phyloP scores from a whole-genome alignment of 441 rosid genomes.

The Erysimum cheiri region DNA sequence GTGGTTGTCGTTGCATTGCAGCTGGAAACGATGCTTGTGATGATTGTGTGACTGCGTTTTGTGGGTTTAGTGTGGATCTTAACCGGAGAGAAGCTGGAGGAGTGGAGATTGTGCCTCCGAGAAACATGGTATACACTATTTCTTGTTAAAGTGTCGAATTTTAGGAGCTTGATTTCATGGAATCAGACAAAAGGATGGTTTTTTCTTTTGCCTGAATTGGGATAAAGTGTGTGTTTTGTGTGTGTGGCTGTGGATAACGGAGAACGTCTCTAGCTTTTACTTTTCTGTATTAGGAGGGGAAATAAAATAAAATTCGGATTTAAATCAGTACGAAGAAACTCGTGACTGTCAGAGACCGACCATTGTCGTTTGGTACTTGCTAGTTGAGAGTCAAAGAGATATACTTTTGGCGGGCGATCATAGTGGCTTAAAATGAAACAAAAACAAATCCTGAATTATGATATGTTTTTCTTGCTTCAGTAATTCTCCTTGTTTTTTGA shows the following conservation, averaged over 20 bases:
- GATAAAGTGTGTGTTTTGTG: conserved; percentile 30
- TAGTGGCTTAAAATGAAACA: not conserved
- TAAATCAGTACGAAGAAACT: conserved; percentile 30
- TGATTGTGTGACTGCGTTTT: conserved; percentile 34
- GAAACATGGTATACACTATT: conserved; percentile 49
- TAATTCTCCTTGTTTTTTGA: not conserved
- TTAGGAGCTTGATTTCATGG: conserved; percentile 10
- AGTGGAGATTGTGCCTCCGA: conserved; percentile 58
- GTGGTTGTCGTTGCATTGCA: conserved; percentile 33
- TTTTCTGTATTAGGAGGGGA: conserved; percentile 11
- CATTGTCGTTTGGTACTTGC: conserved; percentile 24
- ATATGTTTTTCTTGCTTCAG: not conserved
- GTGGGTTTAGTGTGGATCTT: conserved; percentile 25
- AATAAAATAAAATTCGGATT: conserved; percentile 9
- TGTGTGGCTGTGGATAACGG: conserved; percentile 44
- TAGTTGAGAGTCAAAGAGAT: conserved; percentile 5
- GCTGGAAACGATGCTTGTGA: conserved; percentile 34
- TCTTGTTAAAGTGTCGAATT: conserved; percentile 17
- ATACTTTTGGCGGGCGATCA: conserved; percentile 21
- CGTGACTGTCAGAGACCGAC: conserved; percentile 25
- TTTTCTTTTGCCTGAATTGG: conserved; percentile 10
- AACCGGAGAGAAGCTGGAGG: conserved; percentile 45
- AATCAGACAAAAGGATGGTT: not conserved
- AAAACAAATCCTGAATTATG: not conserved
- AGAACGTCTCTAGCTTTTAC: conserved; percentile 27